Conservation (phyloP, 345 rosid genomes). For the Citrus hindsii region DNA sequence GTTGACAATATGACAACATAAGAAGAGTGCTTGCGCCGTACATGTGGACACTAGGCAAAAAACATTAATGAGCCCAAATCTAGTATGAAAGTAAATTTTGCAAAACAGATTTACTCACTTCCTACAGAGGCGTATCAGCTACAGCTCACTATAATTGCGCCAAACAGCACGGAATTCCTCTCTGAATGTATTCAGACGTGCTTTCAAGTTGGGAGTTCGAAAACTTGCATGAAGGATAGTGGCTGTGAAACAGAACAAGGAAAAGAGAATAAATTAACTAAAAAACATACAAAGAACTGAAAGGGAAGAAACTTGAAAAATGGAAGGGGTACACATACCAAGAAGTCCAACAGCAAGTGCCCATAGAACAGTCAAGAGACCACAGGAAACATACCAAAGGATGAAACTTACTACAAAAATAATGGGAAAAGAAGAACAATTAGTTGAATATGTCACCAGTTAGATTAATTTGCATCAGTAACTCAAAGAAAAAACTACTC, state of each 20-base stretch:
- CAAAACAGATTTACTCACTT: conserved; percentile 21
- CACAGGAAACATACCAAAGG: conserved; percentile 85
- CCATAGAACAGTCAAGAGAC: conserved; percentile 77
- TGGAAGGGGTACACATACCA: conserved; percentile 38
- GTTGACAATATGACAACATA: not conserved
- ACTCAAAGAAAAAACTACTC: not conserved
- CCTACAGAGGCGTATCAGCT: conserved; percentile 24
- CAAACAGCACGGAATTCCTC: conserved; percentile 97
- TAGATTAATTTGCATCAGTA: not conserved
- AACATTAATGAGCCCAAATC: not conserved
- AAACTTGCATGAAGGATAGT: conserved; percentile 88
- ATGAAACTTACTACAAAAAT: conserved; percentile 53
- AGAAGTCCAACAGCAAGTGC: conserved; percentile 79
- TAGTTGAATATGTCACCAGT: conserved; percentile 1
- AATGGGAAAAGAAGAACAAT: not conserved
- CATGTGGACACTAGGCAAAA: not conserved
- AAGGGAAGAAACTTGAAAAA: conserved; percentile 5
- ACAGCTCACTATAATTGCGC: conserved; percentile 97
- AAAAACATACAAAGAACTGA: conserved; percentile 7
- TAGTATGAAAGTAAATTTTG: not conserved
- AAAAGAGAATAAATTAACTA: not conserved
- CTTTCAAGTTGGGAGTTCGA: conserved; percentile 95
- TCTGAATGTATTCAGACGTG: conserved; percentile 90
- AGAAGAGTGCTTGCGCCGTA: not conserved
- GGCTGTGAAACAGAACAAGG: conserved; percentile 37